phyloP scores from a whole-genome alignment of 2,329 filamentous ascomycete species.

The Beauveria sp. region DNA sequence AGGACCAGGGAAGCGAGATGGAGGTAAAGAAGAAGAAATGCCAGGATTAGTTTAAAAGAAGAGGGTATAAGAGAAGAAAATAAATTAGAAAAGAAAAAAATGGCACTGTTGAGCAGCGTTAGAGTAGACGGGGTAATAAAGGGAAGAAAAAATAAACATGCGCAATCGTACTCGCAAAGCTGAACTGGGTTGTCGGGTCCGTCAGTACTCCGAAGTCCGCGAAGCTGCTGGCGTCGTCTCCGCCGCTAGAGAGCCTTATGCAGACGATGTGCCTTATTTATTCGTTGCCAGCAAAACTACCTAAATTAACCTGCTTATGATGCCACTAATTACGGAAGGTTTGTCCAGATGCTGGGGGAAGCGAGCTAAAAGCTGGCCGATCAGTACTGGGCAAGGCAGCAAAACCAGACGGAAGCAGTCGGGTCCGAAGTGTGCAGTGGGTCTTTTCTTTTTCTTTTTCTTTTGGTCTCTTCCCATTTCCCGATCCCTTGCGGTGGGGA shows the following conservation, averaged over 20 bases:
- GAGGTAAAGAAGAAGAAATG: not conserved
- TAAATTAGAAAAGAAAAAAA: not conserved
- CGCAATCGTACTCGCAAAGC: slow-evolving; percentile 7
- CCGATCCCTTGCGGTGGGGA: not conserved
- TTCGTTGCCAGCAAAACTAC: too few relatives aligned
- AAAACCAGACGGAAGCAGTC: too few relatives aligned
- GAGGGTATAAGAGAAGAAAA: not conserved
- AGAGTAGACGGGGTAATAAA: not conserved
- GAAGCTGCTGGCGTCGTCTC: not conserved
- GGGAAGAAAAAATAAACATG: not conserved
- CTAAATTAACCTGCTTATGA: too few relatives aligned
- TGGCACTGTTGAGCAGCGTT: too few relatives aligned
- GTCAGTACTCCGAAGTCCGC: slow-evolving; percentile 7
- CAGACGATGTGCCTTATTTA: too few relatives aligned
- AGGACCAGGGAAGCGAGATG: too few relatives aligned
- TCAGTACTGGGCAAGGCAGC: too few relatives aligned
- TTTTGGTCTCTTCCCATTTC: not conserved
- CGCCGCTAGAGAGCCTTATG: not conserved
- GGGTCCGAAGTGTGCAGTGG: too few relatives aligned
- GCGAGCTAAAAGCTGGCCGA: too few relatives aligned
- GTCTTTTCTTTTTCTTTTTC: not conserved
- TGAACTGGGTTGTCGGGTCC: not conserved
- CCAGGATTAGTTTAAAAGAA: not conserved
- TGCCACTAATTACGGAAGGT: not conserved
- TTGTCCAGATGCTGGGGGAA: too few relatives aligned